Conservation (phyloP, 306 rosid species). For the Pachyrhizus erosus region DNA sequence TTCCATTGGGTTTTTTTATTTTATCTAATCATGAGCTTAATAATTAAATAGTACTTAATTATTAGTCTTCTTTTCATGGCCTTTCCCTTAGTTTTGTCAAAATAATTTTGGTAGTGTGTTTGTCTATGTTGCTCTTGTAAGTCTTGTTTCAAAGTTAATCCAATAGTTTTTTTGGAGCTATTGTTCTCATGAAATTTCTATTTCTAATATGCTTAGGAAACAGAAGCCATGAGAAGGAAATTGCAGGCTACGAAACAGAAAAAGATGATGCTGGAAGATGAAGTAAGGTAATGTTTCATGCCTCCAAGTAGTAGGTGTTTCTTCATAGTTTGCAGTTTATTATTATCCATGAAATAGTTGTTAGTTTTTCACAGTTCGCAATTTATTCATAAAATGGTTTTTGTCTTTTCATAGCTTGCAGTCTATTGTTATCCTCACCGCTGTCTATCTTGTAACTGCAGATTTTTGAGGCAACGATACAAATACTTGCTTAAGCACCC, state of each 20-base stretch:
- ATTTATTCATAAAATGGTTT: no score
- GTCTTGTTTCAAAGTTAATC: background rate
- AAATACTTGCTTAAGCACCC: slow-evolving; percentile 61
- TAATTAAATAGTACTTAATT: background rate
- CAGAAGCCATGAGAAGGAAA: slow-evolving; percentile 68
- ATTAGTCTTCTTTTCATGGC: background rate
- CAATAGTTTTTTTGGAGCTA: background rate
- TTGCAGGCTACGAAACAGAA: slow-evolving; percentile 65
- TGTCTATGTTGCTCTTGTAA: slow-evolving; percentile 10
- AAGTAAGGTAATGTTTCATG: slow-evolving; percentile 69
- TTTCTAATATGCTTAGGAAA: slow-evolving; percentile 59
- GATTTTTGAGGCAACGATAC: slow-evolving; percentile 79
- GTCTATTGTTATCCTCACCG: slow-evolving; percentile 24
- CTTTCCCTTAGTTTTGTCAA: background rate
- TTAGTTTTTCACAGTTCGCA: slow-evolving; percentile 5
- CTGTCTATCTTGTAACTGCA: slow-evolving; percentile 46
- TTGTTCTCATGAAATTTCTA: slow-evolving; percentile 34
- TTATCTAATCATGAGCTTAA: background rate
- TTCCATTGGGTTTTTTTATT: background rate
- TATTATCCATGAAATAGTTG: background rate
- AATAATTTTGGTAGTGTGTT: background rate
- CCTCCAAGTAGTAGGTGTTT: background rate
- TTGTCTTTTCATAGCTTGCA: background rate
- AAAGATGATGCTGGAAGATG: slow-evolving; percentile 66
- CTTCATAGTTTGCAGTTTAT: slow-evolving; percentile 6